Evolutionary conservation across 306 rosid genomes (phyloP), one percentile per base, ranked within the genome.

Genomic region (Medicago lupulina): DNA sequence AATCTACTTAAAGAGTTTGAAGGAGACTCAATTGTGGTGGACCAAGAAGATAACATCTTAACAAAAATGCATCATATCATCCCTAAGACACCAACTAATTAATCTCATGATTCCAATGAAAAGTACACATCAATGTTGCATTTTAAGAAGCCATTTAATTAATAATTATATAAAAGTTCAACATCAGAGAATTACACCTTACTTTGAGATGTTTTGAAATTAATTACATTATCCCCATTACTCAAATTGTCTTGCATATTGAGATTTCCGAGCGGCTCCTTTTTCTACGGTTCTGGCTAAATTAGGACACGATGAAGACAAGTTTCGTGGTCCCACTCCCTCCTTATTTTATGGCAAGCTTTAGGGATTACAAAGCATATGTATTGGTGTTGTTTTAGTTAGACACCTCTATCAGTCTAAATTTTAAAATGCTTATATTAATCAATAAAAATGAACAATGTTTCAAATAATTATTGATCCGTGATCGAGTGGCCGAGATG

Each of bases 301-400:
- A 57, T 75, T 49, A 54, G 36, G 63, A 57, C n/a, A 10, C 18
- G 18, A 49, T 5, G 5, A 21, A 21, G 36, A 57, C 28, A 67
- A 55, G 15, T 58, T 9, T 73, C 57, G 47, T 47, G 50, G 80
- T 62, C 58, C 80, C 84, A 80, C 77, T 62, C 58, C 80, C 58
- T 79, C 84, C 82, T 81, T 63, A 68, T 69, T 81, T 77, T 69
- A 58, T 55, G 83, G 46, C 80, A 73, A 5, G 14, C 15, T 80
- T 80, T 54, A n/a, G 67, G 85, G 80, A 53, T 67, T 60, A 67
- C 15, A 57, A 28, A 10, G 31, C 16, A 21, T 23, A 8, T 19
- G 19, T 1, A 47, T 9, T 47, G n/a, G 16, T 34, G 53, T 47
- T 49, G 54, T 46, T 44, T 44, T 4, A 12, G 0, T 47, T 13